Percentiles rank a stretch among this genome's conserved stretches.
phyloP scores from a whole-genome alignment of 371 early-diverging fungal species.

The Rhizomucor pusillus region DNA sequence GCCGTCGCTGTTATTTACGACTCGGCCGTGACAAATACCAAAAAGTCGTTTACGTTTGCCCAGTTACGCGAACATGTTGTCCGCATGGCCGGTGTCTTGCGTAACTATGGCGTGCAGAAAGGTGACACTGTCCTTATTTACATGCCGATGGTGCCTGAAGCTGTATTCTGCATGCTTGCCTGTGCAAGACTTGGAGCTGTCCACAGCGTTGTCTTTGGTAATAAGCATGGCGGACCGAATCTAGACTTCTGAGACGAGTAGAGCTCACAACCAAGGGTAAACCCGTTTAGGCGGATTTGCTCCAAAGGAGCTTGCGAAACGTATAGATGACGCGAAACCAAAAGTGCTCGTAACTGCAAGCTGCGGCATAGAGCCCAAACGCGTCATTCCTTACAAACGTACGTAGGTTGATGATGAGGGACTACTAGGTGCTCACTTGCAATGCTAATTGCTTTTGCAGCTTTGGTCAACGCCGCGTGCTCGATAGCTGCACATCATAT shows the following conservation, averaged over 20 bases:
- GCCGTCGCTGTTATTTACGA: slow-evolving; percentile 79
- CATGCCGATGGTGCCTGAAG: slow-evolving; percentile 89
- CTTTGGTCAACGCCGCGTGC: slow-evolving; percentile 67
- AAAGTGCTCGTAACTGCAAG: slow-evolving; percentile 74
- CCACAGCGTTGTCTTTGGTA: slow-evolving; percentile 72
- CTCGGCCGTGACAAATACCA: slow-evolving; percentile 62
- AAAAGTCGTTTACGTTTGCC: slow-evolving; percentile 63
- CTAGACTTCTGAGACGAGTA: neutral
- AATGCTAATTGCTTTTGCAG: slow-evolving; percentile 24
- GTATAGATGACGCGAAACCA: slow-evolving; percentile 78
- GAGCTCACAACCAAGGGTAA: neutral
- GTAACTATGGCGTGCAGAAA: slow-evolving; percentile 67
- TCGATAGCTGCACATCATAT: slow-evolving; percentile 53
- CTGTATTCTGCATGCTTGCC: slow-evolving; percentile 86
- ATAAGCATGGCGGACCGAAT: slow-evolving; percentile 2
- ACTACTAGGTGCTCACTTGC: neutral
- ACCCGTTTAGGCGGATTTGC: slow-evolving; percentile 78
- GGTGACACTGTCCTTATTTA: slow-evolving; percentile 88
- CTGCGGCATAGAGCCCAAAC: slow-evolving; percentile 75
- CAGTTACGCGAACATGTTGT: slow-evolving; percentile 73
- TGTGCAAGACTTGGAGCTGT: slow-evolving; percentile 89
- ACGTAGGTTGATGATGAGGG: slow-evolving; percentile 1
- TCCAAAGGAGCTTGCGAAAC: slow-evolving; percentile 74
- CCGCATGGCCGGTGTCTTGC: slow-evolving; percentile 72
- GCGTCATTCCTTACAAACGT: slow-evolving; percentile 66